These are phyloP conservation scores for Melampsora americana DNA, from an alignment of 1,284 basidiomycete species.

Conservation along the genomic window DNA sequence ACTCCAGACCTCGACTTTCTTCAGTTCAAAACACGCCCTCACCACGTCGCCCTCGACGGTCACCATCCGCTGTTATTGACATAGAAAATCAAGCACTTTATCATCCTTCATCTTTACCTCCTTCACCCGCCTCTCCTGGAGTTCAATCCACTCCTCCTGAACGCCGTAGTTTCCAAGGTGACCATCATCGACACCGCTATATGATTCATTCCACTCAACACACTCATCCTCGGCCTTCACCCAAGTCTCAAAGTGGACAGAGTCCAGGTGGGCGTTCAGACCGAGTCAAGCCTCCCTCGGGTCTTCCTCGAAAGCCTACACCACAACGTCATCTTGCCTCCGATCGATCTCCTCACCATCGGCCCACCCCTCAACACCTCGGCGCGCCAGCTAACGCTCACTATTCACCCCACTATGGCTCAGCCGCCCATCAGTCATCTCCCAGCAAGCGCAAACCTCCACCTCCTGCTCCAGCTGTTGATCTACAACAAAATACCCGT, in stretches of 20 bases:
- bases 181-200: slow-evolving; percentile 41
- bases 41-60: background rate
- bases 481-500: background rate
- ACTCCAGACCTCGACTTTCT: background rate
- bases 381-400: slow-evolving; percentile 33
- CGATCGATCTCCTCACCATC: background rate
- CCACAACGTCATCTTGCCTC: background rate
- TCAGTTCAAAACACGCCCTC: slow-evolving; percentile 4
- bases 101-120: slow-evolving; percentile 2
- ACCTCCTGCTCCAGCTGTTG: background rate
- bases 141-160: slow-evolving; percentile 11
- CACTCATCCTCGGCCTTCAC: background rate
- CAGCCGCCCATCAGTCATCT: background rate
- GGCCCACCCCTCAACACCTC: slow-evolving; percentile 8
- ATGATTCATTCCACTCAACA: slow-evolving; percentile 14
- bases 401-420: slow-evolving; percentile 37
- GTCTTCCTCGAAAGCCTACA: background rate
- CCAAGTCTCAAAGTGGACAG: background rate
- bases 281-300: slow-evolving; percentile 4
- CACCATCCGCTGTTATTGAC: background rate
- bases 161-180: slow-evolving; percentile 32
- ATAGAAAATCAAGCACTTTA: background rate
- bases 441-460: slow-evolving; percentile 32
- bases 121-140: background rate
- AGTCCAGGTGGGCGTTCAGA: background rate